A percentile compares a stretch with the other conserved stretches of the same genome.
phyloP scores from a whole-genome alignment of 2,329 filamentous ascomycete species.

The Cytospora chrysosperma region DNA sequence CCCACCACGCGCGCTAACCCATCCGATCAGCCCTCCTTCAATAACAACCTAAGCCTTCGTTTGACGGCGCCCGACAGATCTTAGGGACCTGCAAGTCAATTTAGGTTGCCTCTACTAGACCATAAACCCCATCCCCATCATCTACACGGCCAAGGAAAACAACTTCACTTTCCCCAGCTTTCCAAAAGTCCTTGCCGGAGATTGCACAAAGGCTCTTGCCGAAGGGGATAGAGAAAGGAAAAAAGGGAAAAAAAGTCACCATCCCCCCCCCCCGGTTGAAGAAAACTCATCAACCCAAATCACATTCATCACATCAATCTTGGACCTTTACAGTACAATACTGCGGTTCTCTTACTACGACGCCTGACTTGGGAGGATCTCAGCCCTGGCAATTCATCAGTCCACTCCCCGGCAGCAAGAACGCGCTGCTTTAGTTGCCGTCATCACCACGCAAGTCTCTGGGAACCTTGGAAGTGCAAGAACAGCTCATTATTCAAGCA shows the following conservation, averaged over 20 bases:
- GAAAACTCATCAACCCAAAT: no score
- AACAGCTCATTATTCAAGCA: constrained; percentile 7
- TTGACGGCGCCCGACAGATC: constrained; percentile 19
- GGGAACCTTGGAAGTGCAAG: constrained; percentile 15
- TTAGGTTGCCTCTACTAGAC: constrained; percentile 18
- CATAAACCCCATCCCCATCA: constrained; percentile 2
- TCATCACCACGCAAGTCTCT: constrained; percentile 12
- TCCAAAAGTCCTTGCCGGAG: not conserved
- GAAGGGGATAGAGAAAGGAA: not conserved
- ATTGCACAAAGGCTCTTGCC: not conserved
- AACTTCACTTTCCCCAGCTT: constrained; percentile 3
- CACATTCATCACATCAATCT: not conserved
- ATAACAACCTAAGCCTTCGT: constrained; percentile 24
- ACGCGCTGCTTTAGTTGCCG: constrained; percentile 11
- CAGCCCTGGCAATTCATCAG: constrained; percentile 11
- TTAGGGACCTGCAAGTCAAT: constrained; percentile 23
- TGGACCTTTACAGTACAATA: not conserved
- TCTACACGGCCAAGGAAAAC: constrained; percentile 5
- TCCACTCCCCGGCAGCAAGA: constrained; percentile 6
- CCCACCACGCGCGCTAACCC: constrained; percentile 25
- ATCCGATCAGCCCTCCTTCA: constrained; percentile 25
- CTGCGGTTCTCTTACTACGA: not conserved
- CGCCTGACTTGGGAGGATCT: constrained; percentile 12
- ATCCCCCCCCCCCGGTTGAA: no score
- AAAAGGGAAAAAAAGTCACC: no score